These are phyloP conservation scores for Aspergillus nomiae DNA, from an alignment of 2,329 filamentous ascomycete genomes.

Conservation along the genomic window DNA sequence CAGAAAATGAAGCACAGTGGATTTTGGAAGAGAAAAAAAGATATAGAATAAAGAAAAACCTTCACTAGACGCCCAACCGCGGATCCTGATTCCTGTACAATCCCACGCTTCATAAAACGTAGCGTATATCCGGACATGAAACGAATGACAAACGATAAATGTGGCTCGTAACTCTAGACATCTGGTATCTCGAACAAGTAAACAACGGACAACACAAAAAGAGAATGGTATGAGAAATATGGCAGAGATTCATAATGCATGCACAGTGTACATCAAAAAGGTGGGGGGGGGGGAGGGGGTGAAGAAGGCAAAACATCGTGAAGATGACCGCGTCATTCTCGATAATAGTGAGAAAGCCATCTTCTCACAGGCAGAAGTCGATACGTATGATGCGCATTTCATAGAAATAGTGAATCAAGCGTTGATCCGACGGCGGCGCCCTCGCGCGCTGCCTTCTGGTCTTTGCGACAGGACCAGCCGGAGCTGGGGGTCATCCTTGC, in stretches of 20 bases:
- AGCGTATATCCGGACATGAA: constrained; percentile 12
- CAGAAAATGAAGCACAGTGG: not conserved
- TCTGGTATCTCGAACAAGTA: constrained; percentile 14
- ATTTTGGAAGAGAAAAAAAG: not conserved
- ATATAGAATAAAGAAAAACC: not conserved
- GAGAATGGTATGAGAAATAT: constrained; percentile 4
- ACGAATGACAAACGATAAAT: constrained; percentile 10
- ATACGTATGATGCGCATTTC: constrained; percentile 2
- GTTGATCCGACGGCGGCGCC: constrained; percentile 66
- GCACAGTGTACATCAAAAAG: constrained; percentile 8
- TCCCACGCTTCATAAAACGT: constrained; percentile 10
- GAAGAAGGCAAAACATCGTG: not conserved
- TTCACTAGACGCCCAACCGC: constrained; percentile 9
- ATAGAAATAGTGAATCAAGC: constrained; percentile 17
- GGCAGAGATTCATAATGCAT: constrained; percentile 4
- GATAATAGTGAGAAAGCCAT: constrained; percentile 7
- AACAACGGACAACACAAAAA: not conserved
- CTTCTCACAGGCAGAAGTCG: not conserved
- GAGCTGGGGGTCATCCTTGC: constrained; percentile 80
- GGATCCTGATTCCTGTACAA: constrained; percentile 10
- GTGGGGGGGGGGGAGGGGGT: not conserved
- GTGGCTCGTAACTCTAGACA: constrained; percentile 15
- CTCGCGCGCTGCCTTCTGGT: constrained; percentile 79
- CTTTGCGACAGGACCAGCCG: constrained; percentile 84
- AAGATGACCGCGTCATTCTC: constrained; percentile 13